Base-by-base conservation (phyloP, 2,329 filamentous ascomycete genomes). In the Proliferodiscus dingleyae region DNA sequence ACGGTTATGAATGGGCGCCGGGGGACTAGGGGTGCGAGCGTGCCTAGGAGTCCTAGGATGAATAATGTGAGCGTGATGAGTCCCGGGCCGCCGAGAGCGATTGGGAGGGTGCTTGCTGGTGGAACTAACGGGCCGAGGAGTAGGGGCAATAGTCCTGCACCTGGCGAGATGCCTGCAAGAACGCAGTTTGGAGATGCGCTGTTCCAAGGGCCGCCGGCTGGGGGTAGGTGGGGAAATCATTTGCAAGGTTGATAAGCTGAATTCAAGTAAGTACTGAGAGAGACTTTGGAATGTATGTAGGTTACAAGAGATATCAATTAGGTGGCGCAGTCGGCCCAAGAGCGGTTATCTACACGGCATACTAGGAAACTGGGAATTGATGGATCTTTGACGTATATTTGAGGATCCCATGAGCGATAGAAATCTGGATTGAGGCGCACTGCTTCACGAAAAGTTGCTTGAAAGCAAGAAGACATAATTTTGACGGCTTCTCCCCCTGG, bases 1-100 rank as follows among this genome's bases (percentile, higher is more conserved):
- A 64, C 49, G 58, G 56, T 51, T 21, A 60, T 32, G 61, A 74
- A 54, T 70, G 73, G 71, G 51, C 60, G 41, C 59, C 68, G 55
- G 58, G 49, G 46, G 5, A 61, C 58, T 2, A 53, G 62, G 40
- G 61, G 60, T 3, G 54, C 58, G 2, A 57, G 52, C 32, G 52
- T 57, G 3, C 61, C 62, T 4, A 42, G 58, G 6, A 62, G 59
- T 45, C 62, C 62, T 9, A 45, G 60, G 38, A 52, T 62, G 52
- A 57, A 52, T 11, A 46, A 40, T 23, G 45, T 43, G 15, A 43
- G 50, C 7, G 57, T 52, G n/a, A 58, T 56, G 47, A 61, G 55
- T 46, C 57, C 60, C 13, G 43, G 46, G 21, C 45, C 47, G 3
- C 30, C 37, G 26, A 48, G 50, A 21, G 37, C 50, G 10, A 53